Evolutionary conservation across 78 protist genomes (phyloP).

Genomic region (Ministeria vibrans): DNA sequence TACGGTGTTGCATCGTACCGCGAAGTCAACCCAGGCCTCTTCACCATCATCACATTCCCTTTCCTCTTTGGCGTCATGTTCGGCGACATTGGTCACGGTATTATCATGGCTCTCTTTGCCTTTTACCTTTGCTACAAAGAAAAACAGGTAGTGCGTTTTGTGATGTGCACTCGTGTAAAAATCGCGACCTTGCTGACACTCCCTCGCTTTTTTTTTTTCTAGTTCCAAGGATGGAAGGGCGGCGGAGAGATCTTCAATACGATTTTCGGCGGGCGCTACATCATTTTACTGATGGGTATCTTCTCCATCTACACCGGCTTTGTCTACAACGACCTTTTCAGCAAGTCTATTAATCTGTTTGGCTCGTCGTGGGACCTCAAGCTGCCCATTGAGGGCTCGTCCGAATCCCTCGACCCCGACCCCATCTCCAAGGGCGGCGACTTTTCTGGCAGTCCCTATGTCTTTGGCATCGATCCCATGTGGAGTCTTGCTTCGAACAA

Average conservation of each 20-base stretch:
- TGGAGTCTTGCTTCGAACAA: conserved; percentile 80
- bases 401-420: neutral
- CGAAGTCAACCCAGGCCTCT: conserved; percentile 83
- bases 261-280: conserved; percentile 93
- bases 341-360: conserved; percentile 42
- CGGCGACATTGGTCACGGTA: conserved; percentile 99
- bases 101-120: conserved; percentile 66
- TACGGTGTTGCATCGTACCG: conserved; percentile 86
- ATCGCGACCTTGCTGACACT: neutral
- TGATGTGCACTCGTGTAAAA: no score
- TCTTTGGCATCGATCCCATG: conserved; percentile 13
- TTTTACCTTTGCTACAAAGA: conserved; percentile 56
- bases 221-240: neutral
- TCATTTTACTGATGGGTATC: conserved; percentile 92
- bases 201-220: neutral
- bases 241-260: conserved; percentile 62
- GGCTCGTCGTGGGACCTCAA: conserved; percentile 8
- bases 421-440: neutral
- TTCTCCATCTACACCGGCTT: conserved; percentile 93
- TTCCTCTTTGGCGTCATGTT: conserved; percentile 99
- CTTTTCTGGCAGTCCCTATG: neutral
- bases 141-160: conserved; percentile 33
- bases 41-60: conserved; percentile 97
- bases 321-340: conserved; percentile 95
- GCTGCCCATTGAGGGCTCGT: neutral